These are phyloP conservation scores for Sarcodon sp. DNA, from an alignment of 768 basidiomycete genomes.

Conservation along the genomic window DNA sequence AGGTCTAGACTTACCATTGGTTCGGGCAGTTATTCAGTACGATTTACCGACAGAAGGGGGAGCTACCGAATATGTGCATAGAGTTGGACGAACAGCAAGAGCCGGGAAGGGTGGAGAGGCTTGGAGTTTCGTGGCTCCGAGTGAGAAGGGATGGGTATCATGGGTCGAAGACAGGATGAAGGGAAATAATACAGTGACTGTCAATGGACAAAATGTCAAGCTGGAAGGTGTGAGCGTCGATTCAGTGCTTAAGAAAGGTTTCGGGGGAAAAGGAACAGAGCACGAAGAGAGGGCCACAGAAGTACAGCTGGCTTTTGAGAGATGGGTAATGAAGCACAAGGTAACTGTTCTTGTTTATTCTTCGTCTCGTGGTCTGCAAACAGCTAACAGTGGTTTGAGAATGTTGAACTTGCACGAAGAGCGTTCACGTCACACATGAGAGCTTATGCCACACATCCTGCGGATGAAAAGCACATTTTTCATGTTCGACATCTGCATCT, in stretches of 20 bases:
- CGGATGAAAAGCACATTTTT: constrained; percentile 92
- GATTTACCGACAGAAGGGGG: constrained; percentile 97
- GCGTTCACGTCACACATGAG: constrained; percentile 90
- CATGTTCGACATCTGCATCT: constrained; percentile 90
- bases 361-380: constrained; percentile 3
- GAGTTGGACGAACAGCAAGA: constrained; percentile 94
- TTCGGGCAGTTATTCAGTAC: constrained; percentile 89
- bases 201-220: constrained; percentile 22
- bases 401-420: constrained; percentile 61
- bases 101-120: constrained; percentile 93
- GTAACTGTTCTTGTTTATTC: constrained; percentile 23
- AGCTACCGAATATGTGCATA: constrained; percentile 91
- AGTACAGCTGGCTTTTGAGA: constrained; percentile 88
- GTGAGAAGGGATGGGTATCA: constrained; percentile 79
- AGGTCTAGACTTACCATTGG: constrained; percentile 90
- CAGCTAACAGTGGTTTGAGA: constrained; percentile 28
- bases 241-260: constrained; percentile 62
- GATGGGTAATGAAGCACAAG: constrained; percentile 73
- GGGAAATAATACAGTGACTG: constrained; percentile 21
- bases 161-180: constrained; percentile 85
- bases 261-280: constrained; percentile 72
- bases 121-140: constrained; percentile 85
- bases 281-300: constrained; percentile 89
- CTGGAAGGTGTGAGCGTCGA: constrained; percentile 57
- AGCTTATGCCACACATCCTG: constrained; percentile 94